Conservation (phyloP, 805 yeast species). For the Wickerhamiella azymoides region DNA sequence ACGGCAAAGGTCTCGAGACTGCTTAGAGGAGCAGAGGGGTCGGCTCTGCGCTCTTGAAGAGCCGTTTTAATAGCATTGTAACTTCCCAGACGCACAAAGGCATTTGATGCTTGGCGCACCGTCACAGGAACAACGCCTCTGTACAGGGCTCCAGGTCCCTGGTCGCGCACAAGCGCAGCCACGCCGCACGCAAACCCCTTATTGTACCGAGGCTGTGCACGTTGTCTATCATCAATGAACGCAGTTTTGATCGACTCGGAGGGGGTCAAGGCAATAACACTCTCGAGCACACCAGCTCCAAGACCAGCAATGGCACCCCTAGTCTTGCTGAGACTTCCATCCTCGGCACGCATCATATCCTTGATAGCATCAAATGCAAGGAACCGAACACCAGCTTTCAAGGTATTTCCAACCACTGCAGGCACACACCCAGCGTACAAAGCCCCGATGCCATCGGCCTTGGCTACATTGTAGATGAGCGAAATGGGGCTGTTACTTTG, state of each 20-base stretch:
- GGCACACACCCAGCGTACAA: slow-evolving; percentile 95
- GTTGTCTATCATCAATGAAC: slow-evolving; percentile 80
- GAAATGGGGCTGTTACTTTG: slow-evolving; percentile 74
- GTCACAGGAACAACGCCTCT: slow-evolving; percentile 89
- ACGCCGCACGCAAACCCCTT: slow-evolving; percentile 49
- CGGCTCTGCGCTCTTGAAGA: slow-evolving; percentile 57
- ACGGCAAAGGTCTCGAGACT: slow-evolving; percentile 71
- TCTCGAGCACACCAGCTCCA: slow-evolving; percentile 90
- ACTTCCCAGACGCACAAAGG: slow-evolving; percentile 86
- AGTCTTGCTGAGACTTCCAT: slow-evolving; percentile 79
- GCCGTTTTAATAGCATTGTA: slow-evolving; percentile 75
- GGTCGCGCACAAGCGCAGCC: slow-evolving; percentile 49
- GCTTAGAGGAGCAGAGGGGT: slow-evolving; percentile 60
- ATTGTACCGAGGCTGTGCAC: slow-evolving; percentile 55
- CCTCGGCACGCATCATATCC: slow-evolving; percentile 56
- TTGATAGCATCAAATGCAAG: slow-evolving; percentile 85
- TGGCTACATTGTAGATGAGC: slow-evolving; percentile 60
- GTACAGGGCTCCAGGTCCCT: slow-evolving; percentile 74
- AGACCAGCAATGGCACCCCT: slow-evolving; percentile 93
- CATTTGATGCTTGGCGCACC: slow-evolving; percentile 89
- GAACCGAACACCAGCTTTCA: slow-evolving; percentile 90
- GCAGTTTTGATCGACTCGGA: slow-evolving; percentile 95
- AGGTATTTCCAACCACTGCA: slow-evolving; percentile 88
- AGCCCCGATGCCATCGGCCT: slow-evolving; percentile 62
- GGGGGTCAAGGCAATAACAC: slow-evolving; percentile 89